phyloP scores from a whole-genome alignment of 2,329 filamentous ascomycete genomes.

The Epichloe aotearoae region DNA sequence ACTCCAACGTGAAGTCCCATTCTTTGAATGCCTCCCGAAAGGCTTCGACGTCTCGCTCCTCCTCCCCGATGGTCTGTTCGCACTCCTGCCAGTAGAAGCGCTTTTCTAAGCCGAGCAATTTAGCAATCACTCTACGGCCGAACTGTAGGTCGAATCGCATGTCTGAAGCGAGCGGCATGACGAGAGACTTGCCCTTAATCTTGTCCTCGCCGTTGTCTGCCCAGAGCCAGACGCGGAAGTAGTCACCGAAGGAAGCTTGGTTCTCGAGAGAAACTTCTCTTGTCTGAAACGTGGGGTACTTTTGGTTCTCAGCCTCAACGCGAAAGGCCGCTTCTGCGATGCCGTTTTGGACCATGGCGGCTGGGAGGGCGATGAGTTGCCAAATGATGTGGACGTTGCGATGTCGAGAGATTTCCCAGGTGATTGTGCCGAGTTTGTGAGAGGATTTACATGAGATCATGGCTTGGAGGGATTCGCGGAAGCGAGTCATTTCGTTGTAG shows the following conservation, averaged over 20 bases:
- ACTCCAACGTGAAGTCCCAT: constrained; percentile 64
- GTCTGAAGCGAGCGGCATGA: constrained; percentile 58
- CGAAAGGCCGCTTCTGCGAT: constrained; percentile 81
- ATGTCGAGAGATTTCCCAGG: constrained; percentile 79
- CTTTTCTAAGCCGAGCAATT: constrained; percentile 66
- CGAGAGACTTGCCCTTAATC: constrained; percentile 50
- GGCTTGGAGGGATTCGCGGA: constrained; percentile 60
- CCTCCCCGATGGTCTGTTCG: constrained; percentile 62
- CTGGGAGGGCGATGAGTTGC: constrained; percentile 75
- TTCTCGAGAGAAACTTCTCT: constrained; percentile 37
- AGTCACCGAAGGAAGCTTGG: constrained; percentile 43
- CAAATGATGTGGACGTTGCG: constrained; percentile 81
- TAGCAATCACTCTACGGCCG: constrained; percentile 74
- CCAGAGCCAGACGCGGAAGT: constrained; percentile 77
- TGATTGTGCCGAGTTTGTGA: constrained; percentile 63
- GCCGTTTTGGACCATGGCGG: constrained; percentile 53
- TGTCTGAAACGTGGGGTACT: constrained; percentile 37
- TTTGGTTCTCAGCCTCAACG: constrained; percentile 68
- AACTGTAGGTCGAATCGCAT: constrained; percentile 85
- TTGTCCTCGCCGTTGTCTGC: constrained; percentile 38
- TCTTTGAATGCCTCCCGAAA: constrained; percentile 74
- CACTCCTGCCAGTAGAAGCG: constrained; percentile 80
- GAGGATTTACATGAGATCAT: constrained; percentile 52
- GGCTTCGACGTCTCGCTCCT: constrained; percentile 60
- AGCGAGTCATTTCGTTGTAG: constrained; percentile 70